These are phyloP conservation scores for Datura wrightii DNA, from an alignment of 257 asterid species.

Conservation along the genomic window DNA sequence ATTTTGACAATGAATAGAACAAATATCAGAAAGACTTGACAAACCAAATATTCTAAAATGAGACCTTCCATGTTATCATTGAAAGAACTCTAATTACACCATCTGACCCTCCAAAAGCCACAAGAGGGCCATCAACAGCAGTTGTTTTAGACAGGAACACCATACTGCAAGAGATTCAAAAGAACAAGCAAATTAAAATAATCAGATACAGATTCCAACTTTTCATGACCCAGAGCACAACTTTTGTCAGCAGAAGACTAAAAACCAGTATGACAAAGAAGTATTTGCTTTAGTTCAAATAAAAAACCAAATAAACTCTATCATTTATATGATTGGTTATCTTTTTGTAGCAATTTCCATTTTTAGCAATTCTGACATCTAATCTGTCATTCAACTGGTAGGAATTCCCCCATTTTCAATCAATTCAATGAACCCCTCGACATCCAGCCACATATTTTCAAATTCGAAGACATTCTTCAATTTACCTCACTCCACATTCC, in stretches of 20 bases:
- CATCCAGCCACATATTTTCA: background rate
- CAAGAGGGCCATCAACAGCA: constrained; percentile 91
- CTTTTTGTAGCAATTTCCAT: background rate
- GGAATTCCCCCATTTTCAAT: background rate
- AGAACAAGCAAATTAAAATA: constrained; percentile 34
- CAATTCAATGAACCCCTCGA: background rate
- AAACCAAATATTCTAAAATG: constrained; percentile 32
- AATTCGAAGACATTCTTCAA: background rate
- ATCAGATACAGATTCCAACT: background rate
- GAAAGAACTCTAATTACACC: constrained; percentile 99
- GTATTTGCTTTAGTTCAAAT: background rate
- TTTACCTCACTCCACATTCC: background rate
- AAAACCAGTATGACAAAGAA: constrained; percentile 1
- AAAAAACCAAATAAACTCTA: background rate
- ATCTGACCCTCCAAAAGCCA: constrained; percentile 98
- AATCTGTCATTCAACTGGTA: background rate
- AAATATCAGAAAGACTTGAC: constrained; percentile 23
- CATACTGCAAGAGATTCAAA: constrained; percentile 68
- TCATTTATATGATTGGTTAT: background rate
- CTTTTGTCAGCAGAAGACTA: constrained; percentile 14
- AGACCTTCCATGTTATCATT: constrained; percentile 97
- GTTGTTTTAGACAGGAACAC: constrained; percentile 80
- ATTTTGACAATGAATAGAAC: constrained; percentile 13
- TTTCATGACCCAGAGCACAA: background rate
- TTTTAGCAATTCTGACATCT: background rate